Evolutionary conservation across 2,329 filamentous ascomycete species (phyloP).

Genomic region (Cladosporium sp.): DNA sequence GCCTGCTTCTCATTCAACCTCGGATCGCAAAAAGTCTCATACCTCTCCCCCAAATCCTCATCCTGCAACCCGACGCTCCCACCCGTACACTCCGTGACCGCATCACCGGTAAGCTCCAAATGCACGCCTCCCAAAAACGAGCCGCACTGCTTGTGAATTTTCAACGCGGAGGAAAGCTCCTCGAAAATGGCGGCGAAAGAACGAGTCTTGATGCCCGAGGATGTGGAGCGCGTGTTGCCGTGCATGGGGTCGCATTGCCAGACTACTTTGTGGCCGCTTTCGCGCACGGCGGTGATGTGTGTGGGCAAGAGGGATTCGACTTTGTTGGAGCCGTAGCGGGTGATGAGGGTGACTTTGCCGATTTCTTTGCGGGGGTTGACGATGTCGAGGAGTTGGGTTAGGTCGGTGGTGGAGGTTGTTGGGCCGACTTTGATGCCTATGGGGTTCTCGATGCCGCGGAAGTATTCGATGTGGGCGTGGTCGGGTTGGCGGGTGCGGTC

Average conservation of each 20-base stretch:
- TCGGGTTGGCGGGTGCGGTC: constrained; percentile 92
- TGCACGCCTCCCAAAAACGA: constrained; percentile 92
- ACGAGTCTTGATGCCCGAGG: constrained; percentile 81
- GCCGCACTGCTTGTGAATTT: constrained; percentile 75
- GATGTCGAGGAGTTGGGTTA: constrained; percentile 72
- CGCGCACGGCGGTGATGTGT: constrained; percentile 85
- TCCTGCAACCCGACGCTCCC: constrained; percentile 83
- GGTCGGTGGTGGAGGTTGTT: constrained; percentile 69
- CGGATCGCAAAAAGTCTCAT: constrained; percentile 94
- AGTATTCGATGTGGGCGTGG: constrained; percentile 94
- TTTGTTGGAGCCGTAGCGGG: constrained; percentile 79
- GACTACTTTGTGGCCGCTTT: constrained; percentile 70
- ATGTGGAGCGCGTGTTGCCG: constrained; percentile 66
- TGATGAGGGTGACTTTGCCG: constrained; percentile 94
- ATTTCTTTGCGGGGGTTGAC: constrained; percentile 79
- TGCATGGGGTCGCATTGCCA: constrained; percentile 99
- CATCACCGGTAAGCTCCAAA: constrained; percentile 89
- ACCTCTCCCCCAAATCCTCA: constrained; percentile 82
- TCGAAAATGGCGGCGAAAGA: constrained; percentile 85
- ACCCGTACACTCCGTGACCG: constrained; percentile 92
- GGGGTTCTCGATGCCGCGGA: constrained; percentile 91
- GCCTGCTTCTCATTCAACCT: constrained; percentile 96
- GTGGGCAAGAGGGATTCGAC: constrained; percentile 70
- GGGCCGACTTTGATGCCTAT: constrained; percentile 96
- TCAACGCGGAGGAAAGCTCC: constrained; percentile 77